Evolutionary conservation across 2,329 filamentous ascomycete genomes (phyloP).

Genomic region (Monosporascus sp.): DNA sequence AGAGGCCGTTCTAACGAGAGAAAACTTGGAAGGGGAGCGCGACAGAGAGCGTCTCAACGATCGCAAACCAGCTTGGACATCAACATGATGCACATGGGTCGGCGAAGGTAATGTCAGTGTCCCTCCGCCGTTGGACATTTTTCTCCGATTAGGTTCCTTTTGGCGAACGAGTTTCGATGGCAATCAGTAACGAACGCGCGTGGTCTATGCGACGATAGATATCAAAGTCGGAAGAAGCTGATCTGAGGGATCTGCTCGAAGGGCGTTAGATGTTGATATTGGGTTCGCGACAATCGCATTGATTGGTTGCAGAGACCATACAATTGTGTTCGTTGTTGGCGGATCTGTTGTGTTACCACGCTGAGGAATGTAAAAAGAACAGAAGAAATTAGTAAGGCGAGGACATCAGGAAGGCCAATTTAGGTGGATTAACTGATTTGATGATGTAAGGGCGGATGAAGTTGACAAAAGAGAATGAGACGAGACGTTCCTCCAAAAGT

Average conservation of each 20-base stretch:
- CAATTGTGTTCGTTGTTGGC: conserved; percentile 9
- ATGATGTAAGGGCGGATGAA: conserved; percentile 21
- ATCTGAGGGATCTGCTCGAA: not conserved
- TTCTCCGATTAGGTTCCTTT: conserved; percentile 2
- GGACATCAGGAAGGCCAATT: conserved; percentile 23
- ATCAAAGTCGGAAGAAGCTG: not conserved
- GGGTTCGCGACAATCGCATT: conserved; percentile 16
- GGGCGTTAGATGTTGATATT: conserved; percentile 13
- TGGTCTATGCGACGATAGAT: not conserved
- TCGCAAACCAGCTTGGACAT: conserved; percentile 70
- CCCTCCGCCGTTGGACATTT: conserved; percentile 39
- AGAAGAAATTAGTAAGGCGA: conserved; percentile 15
- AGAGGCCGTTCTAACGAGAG: conserved; percentile 48
- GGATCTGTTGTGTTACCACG: not conserved
- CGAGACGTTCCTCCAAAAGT: not conserved
- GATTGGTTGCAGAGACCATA: conserved; percentile 1
- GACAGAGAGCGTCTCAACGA: conserved; percentile 84
- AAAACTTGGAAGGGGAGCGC: conserved; percentile 88
- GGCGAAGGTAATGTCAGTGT: conserved; percentile 85
- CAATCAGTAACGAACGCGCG: conserved; percentile 1
- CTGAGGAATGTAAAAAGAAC: conserved; percentile 20
- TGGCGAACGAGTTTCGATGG: not conserved
- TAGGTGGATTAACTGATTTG: not conserved
- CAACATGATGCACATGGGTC: conserved; percentile 74
- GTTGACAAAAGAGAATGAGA: conserved; percentile 5